Evolutionary conservation across 768 basidiomycete species (phyloP).

Genomic region (Amanita rubescens): DNA sequence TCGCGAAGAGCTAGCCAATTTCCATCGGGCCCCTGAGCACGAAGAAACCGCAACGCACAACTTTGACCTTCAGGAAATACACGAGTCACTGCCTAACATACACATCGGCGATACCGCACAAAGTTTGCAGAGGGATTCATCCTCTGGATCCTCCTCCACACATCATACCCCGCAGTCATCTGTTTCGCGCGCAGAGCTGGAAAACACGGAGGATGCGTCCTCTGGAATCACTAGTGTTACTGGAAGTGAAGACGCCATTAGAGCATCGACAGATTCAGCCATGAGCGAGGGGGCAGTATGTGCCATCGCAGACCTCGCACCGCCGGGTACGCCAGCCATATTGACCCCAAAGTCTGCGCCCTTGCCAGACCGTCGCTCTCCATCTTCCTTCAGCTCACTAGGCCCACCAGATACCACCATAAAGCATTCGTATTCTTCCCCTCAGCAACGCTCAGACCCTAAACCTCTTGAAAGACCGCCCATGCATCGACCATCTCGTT

Average conservation of each 20-base stretch:
- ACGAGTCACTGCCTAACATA: slow-evolving; percentile 1
- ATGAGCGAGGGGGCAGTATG: slow-evolving; percentile 13
- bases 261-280: slow-evolving; percentile 16
- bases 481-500: slow-evolving; percentile 39
- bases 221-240: slow-evolving; percentile 6
- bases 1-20: slow-evolving; percentile 50
- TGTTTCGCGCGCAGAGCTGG: slow-evolving; percentile 7
- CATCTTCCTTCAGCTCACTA: slow-evolving; percentile 5
- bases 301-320: slow-evolving; percentile 5
- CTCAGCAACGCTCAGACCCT: background rate
- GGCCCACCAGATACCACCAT: background rate
- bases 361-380: slow-evolving; percentile 12
- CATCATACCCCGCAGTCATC: background rate
- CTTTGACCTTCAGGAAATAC: background rate
- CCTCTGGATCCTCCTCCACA: background rate
- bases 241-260: slow-evolving; percentile 8
- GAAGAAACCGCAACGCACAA: background rate
- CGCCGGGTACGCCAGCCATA: slow-evolving; percentile 21
- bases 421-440: too few species aligned
- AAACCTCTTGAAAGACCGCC: slow-evolving; percentile 19
- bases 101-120: background rate
- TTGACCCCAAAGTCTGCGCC: slow-evolving; percentile 16
- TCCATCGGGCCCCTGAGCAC: background rate
- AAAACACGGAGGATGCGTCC: slow-evolving; percentile 5
- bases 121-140: slow-evolving; percentile 1